Base-by-base conservation (phyloP, 768 basidiomycete genomes). In the Boletus fagicola region DNA sequence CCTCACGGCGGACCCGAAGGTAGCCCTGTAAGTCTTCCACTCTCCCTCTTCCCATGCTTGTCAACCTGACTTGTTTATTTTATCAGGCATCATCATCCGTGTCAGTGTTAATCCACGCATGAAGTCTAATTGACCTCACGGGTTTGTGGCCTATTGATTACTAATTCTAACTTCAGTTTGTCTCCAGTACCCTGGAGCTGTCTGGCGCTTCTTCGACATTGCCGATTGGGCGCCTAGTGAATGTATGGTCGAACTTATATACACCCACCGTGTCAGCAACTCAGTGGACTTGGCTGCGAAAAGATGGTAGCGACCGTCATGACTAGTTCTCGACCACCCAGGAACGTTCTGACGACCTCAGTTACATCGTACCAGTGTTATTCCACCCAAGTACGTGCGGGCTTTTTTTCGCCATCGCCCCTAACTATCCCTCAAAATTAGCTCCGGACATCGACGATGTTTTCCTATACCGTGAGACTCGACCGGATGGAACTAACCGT, bases 1-100 rank as follows among this genome's bases (percentile, higher is more conserved):
- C 47, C 40, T 11, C 47, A 16, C 20, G 20, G 44, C 52, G 49
- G 59, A 35, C 15, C 59, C 59, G 51, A 61, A 51, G 31, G 50
- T 18, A 35, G 18, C 18, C 9, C 3, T 43, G 10, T 11, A 26
- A 26, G 47, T 12, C 48, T 24, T 26, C 5, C 24, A 8, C 31
- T 10, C 5, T 31, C 36, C 26, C 10, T 20, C 43, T 51, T 60
- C 53, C 31, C 53, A 61, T 61, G 46, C 43, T 12, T 45, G 57
- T 59, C 57, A 49, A 18, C 6, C 10, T 15, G 22, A 58, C 36
- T 2, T 20, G 30, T 18, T 24, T 35, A 18, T 49, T 59, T 38
- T 35, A 49, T 38, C 49, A 31, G 39, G 49, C 20, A 13, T 53
- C 16, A n/a, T 52, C 33, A 20, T 10, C 22, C 5, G 7, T 44